Evolutionary conservation across 106 monocot genomes (phyloP).

Genomic region (Allium sativum): DNA sequence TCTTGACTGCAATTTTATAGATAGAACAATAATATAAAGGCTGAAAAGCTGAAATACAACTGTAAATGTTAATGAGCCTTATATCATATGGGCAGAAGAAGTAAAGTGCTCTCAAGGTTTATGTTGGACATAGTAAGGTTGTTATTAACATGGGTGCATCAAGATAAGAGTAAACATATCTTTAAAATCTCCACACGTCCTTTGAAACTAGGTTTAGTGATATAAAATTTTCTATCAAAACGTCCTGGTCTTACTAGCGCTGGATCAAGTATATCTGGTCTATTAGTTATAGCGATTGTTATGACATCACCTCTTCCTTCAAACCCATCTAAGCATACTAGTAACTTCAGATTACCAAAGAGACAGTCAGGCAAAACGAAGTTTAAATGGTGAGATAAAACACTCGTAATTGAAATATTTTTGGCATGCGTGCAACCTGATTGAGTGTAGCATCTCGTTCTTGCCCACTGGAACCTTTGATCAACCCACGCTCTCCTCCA

Average conservation of each 20-base stretch:
- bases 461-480: constrained; percentile 89
- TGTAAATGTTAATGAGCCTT: not conserved
- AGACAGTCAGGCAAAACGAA: constrained; percentile 20
- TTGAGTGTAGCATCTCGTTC: constrained; percentile 94
- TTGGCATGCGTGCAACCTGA: constrained; percentile 71
- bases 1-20: too few species aligned
- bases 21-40: too few species aligned
- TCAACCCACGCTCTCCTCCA: constrained; percentile 82
- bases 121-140: not conserved
- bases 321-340: constrained; percentile 89
- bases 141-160: too few species aligned
- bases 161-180: constrained; percentile 26
- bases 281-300: constrained; percentile 89
- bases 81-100: not conserved
- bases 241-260: constrained; percentile 91
- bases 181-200: constrained; percentile 80
- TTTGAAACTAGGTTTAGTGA: constrained; percentile 71
- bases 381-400: not conserved
- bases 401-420: too few species aligned
- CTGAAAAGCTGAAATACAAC: too few species aligned
- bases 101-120: too few species aligned
- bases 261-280: constrained; percentile 94
- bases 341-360: constrained; percentile 47
- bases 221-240: constrained; percentile 84
- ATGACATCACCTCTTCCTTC: constrained; percentile 90